phyloP scores from a whole-genome alignment of 305 asterid genomes.

The Fraxinus albicans region DNA sequence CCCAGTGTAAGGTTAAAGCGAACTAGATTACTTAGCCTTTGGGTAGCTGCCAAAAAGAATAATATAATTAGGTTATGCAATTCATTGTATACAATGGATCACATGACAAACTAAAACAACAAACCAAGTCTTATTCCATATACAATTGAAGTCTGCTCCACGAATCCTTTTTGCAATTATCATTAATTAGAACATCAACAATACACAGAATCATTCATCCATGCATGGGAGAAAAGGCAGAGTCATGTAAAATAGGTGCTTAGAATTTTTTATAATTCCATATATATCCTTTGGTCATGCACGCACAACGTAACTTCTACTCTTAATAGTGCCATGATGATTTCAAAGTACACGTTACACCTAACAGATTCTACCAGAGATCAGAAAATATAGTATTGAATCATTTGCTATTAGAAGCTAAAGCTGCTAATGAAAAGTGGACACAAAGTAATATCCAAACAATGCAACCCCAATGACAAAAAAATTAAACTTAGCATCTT shows the following conservation, averaged over 20 bases:
- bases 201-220: neutral
- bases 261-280: neutral
- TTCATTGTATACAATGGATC: constrained; percentile 5
- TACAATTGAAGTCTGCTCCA: neutral
- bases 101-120: constrained; percentile 10
- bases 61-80: constrained; percentile 16
- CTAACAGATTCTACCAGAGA: neutral
- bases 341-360: neutral
- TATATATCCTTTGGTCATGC: neutral
- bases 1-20: constrained; percentile 25
- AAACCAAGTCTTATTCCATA: neutral
- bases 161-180: neutral
- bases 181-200: neutral
- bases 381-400: neutral
- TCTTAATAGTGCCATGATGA: neutral
- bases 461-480: neutral
- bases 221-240: neutral
- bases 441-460: neutral
- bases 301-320: constrained; percentile 1
- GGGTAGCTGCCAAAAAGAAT: constrained; percentile 33
- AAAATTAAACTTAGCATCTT: neutral
- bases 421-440: neutral
- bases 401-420: neutral
- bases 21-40: constrained; percentile 17
- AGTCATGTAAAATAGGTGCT: neutral